Base-by-base conservation (phyloP, 768 basidiomycete genomes). In the Naganishia vaughanmartiniae region DNA sequence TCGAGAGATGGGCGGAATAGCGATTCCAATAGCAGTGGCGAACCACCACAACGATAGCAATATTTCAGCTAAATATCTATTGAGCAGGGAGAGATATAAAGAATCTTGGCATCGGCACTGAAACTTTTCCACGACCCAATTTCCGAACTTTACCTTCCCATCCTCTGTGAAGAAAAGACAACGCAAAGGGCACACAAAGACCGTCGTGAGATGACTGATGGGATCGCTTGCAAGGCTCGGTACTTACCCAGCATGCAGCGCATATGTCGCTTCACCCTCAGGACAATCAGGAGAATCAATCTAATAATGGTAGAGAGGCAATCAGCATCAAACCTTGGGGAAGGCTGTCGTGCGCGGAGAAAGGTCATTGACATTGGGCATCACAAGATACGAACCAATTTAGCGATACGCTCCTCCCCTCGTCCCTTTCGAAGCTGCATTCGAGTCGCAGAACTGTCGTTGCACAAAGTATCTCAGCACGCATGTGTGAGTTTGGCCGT, bases 351-450 rank as follows among this genome's bases (percentile, higher is more conserved):
- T 26, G 6, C 28, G 28, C 19, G 56, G 24, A 26, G 11, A n/a
- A 14, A 26, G n/a, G 26, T n/a, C 39, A n/a, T n/a, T n/a, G 45
- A 9, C 45, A 15, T 46, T 12, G 34, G 34, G 34, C 12, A 42
- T 15, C 19, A 24, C 48, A 51, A 7, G 6, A 4, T 14, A 51
- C 60, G 14, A 28, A 45, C 71, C 4, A 81, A 72, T 48, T 80
- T 81, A 58, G 79, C 79, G 39, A 80, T 78, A 24, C 80, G 75
- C 57, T 81, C 80, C 21, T 81, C 80, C 11, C 78, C 79, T 54
- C 79, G 72, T 65, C 80, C 80, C 65, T 81, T 81, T 39, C 71
- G 73, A 21, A 81, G 74, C 67, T 76, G 73, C 31, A 81, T 76
- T 12, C 79, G 74, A n/a, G 79, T 79, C 0, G 80, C 80, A 17